These are phyloP conservation scores for Daldinia caldariorum DNA, from an alignment of 495 filamentous ascomycete species.

Conservation along the genomic window DNA sequence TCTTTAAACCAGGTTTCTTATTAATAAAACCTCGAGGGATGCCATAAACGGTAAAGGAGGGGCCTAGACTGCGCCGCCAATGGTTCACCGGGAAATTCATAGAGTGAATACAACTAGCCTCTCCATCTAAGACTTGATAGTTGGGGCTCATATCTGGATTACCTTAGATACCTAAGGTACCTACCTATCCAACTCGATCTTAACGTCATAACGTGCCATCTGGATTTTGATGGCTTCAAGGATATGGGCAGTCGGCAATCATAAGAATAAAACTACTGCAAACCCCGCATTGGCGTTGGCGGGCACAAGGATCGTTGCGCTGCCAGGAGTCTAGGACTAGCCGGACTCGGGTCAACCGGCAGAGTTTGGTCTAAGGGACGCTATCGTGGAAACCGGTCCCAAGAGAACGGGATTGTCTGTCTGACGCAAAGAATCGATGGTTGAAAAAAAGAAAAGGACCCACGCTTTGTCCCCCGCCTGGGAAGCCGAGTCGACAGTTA, in stretches of 20 bases:
- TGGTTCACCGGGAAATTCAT: background rate
- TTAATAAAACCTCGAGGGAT: slow-evolving; percentile 23
- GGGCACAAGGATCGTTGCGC: slow-evolving; percentile 22
- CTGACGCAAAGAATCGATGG: slow-evolving; percentile 40
- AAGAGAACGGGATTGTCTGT: slow-evolving; percentile 36
- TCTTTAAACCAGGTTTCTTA: slow-evolving; percentile 24
- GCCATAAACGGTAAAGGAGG: background rate
- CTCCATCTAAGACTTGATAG: background rate
- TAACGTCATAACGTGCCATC: slow-evolving; percentile 38
- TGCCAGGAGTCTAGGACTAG: slow-evolving; percentile 22
- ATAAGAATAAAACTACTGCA: slow-evolving; percentile 26
- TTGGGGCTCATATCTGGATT: background rate
- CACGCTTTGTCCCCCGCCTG: slow-evolving; percentile 26
- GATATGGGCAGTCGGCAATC: slow-evolving; percentile 8
- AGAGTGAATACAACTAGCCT: no score
- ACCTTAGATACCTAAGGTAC: no score
- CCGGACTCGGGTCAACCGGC: slow-evolving; percentile 26
- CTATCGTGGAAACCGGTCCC: slow-evolving; percentile 24
- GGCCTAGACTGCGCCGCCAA: slow-evolving; percentile 13
- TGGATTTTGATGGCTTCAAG: slow-evolving; percentile 1
- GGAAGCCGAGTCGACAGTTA: slow-evolving; percentile 10
- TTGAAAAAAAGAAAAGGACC: slow-evolving; percentile 14
- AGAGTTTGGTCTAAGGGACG: background rate
- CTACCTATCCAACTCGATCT: slow-evolving; percentile 3
- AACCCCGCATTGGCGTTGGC: slow-evolving; percentile 36